Percentiles rank a stretch among this genome's conserved stretches.
Evolutionary conservation across 2,329 filamentous ascomycete genomes (phyloP).

Genomic region (Paramyrothecium sp.): DNA sequence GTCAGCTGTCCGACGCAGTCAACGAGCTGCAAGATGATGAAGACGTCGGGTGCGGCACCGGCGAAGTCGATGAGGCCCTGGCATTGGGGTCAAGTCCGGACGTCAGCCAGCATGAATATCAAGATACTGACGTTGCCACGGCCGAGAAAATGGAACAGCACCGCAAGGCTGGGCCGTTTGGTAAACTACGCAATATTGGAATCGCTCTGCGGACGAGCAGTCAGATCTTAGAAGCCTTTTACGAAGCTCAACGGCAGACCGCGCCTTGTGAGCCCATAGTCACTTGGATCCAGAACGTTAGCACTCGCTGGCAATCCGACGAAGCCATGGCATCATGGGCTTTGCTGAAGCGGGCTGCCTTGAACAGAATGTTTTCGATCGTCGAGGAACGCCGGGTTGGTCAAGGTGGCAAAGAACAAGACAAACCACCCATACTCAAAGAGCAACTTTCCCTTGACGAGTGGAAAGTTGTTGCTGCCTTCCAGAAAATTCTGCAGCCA

Average conservation of each 20-base stretch:
- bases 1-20: neutral
- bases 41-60: neutral
- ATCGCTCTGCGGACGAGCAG: neutral
- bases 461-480: conserved; percentile 1
- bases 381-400: neutral
- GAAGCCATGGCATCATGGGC: neutral
- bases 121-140: neutral
- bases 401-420: neutral
- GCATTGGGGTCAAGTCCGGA: neutral
- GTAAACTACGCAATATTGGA: conserved; percentile 3
- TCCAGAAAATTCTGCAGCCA: conserved; percentile 1
- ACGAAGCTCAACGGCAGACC: conserved; percentile 2
- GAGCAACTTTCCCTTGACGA: conserved; percentile 1
- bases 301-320: conserved; percentile 2
- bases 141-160: neutral
- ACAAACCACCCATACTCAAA: neutral
- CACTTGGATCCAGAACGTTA: conserved; percentile 1
- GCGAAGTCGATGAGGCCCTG: neutral
- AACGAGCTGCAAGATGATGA: neutral
- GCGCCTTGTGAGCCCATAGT: neutral
- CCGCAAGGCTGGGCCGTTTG: neutral
- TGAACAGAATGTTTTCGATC: conserved; percentile 1
- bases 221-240: neutral
- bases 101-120: neutral
- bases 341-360: neutral